These are phyloP conservation scores for Warburgia ugandensis DNA, from an alignment of 164 flowering plant species.

Conservation along the genomic window DNA sequence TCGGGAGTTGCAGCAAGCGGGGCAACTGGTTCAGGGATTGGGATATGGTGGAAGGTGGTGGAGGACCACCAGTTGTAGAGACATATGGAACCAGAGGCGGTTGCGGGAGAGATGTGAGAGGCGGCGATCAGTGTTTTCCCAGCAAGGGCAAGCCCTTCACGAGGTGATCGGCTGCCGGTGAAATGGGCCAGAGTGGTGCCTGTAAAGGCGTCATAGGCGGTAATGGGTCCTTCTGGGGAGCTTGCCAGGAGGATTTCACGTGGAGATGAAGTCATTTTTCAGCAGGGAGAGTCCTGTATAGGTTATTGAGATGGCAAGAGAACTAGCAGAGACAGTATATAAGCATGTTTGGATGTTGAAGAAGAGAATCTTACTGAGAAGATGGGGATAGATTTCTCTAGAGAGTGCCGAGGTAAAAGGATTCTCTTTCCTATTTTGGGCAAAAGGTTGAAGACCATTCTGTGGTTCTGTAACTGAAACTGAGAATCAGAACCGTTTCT, in stretches of 20 bases:
- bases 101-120: conserved; percentile 27
- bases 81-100: conserved; percentile 10
- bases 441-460: too few relatives aligned
- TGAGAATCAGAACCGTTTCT: too few relatives aligned
- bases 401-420: too few relatives aligned
- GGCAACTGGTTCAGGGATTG: conserved; percentile 49
- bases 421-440: too few relatives aligned
- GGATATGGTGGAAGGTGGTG: conserved; percentile 16
- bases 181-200: conserved; percentile 16
- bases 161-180: conserved; percentile 14
- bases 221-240: conserved; percentile 18
- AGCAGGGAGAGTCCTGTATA: too few relatives aligned
- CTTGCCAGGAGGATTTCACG: conserved; percentile 32
- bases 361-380: too few relatives aligned
- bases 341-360: too few relatives aligned
- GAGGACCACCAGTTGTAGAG: conserved; percentile 25
- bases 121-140: conserved; percentile 33
- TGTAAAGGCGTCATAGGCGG: conserved; percentile 14
- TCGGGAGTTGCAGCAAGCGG: conserved; percentile 35
- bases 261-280: conserved; percentile 6
- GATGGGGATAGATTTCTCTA: too few relatives aligned
- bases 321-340: too few relatives aligned
- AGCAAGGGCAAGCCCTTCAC: conserved; percentile 29
- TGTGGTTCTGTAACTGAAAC: too few relatives aligned
- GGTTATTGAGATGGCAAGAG: too few relatives aligned